Conservation (phyloP, 2,329 filamentous ascomycete genomes). For the Ceratocystiopsis brevicomis region DNA sequence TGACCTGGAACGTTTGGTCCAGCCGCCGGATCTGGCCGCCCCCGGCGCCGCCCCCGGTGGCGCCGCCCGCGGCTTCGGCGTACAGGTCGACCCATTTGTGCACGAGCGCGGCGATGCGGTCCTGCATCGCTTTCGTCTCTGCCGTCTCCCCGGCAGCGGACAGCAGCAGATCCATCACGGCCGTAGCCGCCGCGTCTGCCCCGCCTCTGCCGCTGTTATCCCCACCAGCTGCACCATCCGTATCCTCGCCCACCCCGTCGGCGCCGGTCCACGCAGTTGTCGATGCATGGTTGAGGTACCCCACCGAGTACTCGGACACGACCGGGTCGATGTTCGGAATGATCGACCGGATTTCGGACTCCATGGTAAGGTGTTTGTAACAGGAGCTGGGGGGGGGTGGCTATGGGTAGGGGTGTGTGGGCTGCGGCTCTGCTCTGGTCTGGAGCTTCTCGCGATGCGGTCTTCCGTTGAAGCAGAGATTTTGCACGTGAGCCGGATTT, state of each 20-base stretch:
- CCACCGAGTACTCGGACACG: constrained; percentile 80
- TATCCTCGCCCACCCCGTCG: constrained; percentile 42
- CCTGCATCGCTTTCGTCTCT: constrained; percentile 49
- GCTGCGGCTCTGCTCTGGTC: neutral
- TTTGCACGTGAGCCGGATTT: constrained; percentile 4
- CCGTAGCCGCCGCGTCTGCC: constrained; percentile 54
- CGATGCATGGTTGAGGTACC: constrained; percentile 86
- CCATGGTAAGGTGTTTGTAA: constrained; percentile 35
- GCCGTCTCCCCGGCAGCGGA: constrained; percentile 65
- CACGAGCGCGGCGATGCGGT: constrained; percentile 65
- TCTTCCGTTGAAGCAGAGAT: constrained; percentile 1
- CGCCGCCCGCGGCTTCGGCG: constrained; percentile 30
- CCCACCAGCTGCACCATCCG: constrained; percentile 35
- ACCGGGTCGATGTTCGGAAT: constrained; percentile 78
- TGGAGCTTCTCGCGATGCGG: neutral
- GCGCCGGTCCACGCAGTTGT: constrained; percentile 52
- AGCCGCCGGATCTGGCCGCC: constrained; percentile 61
- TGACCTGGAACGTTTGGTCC: constrained; percentile 88
- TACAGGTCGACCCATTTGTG: constrained; percentile 78
- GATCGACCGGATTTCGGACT: constrained; percentile 67
- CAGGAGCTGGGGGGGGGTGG: neutral
- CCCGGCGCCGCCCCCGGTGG: constrained; percentile 33
- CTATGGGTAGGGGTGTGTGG: neutral
- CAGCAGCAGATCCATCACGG: constrained; percentile 72
- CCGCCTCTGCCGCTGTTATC: constrained; percentile 39